Base-by-base conservation (phyloP, 177 flowering plant genomes). In the Vitis hybrid region DNA sequence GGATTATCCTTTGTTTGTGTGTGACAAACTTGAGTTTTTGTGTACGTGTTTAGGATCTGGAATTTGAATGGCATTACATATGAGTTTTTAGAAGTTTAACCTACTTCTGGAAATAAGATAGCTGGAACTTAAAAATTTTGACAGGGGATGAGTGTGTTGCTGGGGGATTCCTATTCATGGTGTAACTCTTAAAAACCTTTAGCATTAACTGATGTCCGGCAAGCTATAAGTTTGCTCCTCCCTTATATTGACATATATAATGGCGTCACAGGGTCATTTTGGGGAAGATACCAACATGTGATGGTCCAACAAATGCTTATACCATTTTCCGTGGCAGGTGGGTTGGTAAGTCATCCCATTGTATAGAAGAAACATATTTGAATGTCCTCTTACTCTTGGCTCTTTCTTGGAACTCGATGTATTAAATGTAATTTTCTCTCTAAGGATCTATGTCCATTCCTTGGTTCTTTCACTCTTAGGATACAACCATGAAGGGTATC, bases 261-360 rank as follows among this genome's bases (percentile, higher is more conserved):
- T 90, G 85, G 46, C 87, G 76, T 89, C 92, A 87, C 99, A 95
- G 98, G 99, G 76, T 95, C 79, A 64, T 82, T 79, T 86, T 95
- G 94, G 98, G 98, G 88, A 93, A 86, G 90, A 90, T 95, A 83
- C 84, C 84, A 67, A 90, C 96, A 63, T 77, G 86, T 83, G 96
- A 89, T 81, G 97, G 99, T 79, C 91, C 86, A 67, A 87, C 73
- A 76, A 88, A 71, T 79, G 97, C 96, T 79, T 95, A 78, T 84
- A 95, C 94, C 63, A 74, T 78, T 82, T 83, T 90, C 70, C 91
- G 73, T 84, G 79, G 88, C 86, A 95, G 99, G 99, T 94, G 94
- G 93, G 97, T 94, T 88, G 87, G 90, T 86, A 88, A 86, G 91
- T 88, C 83, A 72, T 78, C 79, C 61, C 66, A 71, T 53, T 80